A percentile compares a stretch with the other conserved stretches of the same genome.
Evolutionary conservation across 176 grass and related monocot species (phyloP).

Genomic region (Puccinellia tenuiflora): DNA sequence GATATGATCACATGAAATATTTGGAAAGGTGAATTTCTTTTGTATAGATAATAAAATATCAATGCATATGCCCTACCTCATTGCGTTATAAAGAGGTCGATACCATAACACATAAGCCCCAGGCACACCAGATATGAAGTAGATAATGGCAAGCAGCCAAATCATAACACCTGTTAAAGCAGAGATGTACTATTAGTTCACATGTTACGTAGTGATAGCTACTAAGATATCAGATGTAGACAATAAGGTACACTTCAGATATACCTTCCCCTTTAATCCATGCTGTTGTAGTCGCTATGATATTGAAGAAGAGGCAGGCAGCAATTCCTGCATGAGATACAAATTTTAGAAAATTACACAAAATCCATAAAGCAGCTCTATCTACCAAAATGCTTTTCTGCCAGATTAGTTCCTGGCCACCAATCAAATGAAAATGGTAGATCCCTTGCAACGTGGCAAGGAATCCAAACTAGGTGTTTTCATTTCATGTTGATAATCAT

Average conservation of each 20-base stretch:
- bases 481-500: neutral
- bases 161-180: conserved; percentile 67
- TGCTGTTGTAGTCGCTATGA: conserved; percentile 80
- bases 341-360: neutral
- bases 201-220: neutral
- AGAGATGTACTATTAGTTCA: conserved; percentile 12
- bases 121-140: conserved; percentile 93
- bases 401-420: conserved; percentile 2
- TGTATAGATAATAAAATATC: neutral
- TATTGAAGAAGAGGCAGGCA: conserved; percentile 76
- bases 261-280: conserved; percentile 96
- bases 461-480: neutral
- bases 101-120: conserved; percentile 94
- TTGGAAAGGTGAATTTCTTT: neutral
- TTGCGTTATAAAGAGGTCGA: conserved; percentile 85
- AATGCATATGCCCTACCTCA: conserved; percentile 53
- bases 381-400: neutral
- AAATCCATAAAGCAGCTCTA: neutral
- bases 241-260: neutral
- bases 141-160: conserved; percentile 96
- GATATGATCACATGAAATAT: conserved; percentile 3
- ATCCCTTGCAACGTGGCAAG: neutral
- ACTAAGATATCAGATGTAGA: neutral
- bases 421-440: conserved; percentile 4
- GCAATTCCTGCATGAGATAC: conserved; percentile 50